A percentile compares a stretch with the other conserved stretches of the same genome.
Evolutionary conservation across 1,284 basidiomycete species (phyloP).

Genomic region (Moesziomyces aphidis): DNA sequence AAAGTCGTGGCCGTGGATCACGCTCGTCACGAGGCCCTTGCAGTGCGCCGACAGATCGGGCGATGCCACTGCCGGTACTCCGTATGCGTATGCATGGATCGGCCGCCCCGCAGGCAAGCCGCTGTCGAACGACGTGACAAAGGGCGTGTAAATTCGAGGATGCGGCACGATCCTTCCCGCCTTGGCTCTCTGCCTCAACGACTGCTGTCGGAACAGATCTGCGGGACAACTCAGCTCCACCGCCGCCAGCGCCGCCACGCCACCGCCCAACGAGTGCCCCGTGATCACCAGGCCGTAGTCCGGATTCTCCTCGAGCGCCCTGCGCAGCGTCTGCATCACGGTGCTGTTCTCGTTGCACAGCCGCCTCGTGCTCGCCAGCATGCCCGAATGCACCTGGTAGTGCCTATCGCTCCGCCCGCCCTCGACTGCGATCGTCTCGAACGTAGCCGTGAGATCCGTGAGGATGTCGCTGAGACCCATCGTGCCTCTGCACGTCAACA

Average conservation of each 20-base stretch:
- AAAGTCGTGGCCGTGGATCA: conserved; percentile 70
- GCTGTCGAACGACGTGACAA: conserved; percentile 69
- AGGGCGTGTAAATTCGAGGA: conserved; percentile 69
- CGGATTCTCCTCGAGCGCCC: conserved; percentile 69
- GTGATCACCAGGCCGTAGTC: conserved; percentile 71
- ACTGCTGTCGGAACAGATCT: conserved; percentile 61
- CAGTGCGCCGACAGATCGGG: conserved; percentile 70
- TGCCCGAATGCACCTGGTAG: conserved; percentile 72
- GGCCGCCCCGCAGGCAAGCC: conserved; percentile 71
- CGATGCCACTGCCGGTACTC: conserved; percentile 60
- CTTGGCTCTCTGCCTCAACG: conserved; percentile 12
- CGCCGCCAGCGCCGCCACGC: conserved; percentile 70
- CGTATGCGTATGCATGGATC: conserved; percentile 70
- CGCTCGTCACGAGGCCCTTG: conserved; percentile 70
- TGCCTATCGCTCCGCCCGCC: conserved; percentile 67
- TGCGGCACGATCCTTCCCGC: conserved; percentile 44
- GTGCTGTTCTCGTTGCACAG: conserved; percentile 69
- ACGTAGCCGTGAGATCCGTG: conserved; percentile 72
- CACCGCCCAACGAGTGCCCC: conserved; percentile 71
- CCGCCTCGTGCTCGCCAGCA: conserved; percentile 70
- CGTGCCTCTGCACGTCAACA: conserved; percentile 71
- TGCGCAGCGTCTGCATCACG: conserved; percentile 70
- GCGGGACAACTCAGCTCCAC: conserved; percentile 67
- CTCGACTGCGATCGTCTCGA: conserved; percentile 69
- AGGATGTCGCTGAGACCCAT: conserved; percentile 71